Evolutionary conservation across 73 alveolate genomes (phyloP), one percentile per base, ranked within the genome.

Genomic region (Symbiodinium pilosum): DNA sequence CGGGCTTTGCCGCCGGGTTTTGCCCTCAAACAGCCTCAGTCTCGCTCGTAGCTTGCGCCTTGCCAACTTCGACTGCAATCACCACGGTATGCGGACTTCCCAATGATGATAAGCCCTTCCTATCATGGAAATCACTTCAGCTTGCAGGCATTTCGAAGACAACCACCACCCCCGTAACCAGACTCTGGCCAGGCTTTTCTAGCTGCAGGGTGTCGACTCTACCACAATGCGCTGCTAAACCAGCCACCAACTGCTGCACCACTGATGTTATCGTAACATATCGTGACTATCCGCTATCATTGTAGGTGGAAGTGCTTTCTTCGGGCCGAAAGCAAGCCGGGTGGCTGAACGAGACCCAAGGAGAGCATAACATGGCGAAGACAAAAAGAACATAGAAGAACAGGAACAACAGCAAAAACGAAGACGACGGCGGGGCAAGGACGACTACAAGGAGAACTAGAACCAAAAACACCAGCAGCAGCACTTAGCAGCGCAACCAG

Each of bases 1-100:
- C 81, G 81, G 81, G 34, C 81, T 64, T 64, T 64, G 81, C 81
- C 81, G 30, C 81, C 59, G 14, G 21, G 14, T 47, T 9, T 9
- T 9, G 59, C 59, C 21, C 59, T 47, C 21, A 20, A 64, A 54
- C 73, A 54, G 73, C 73, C 30, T 64, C 41, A 64, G 30, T 64
- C 81, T 24, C 81, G 81, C 81, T 64, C 81, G 81, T 64, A 64
- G 81, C 81, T 64, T 64, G 81, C 81, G 30, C 81, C 73, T 54
- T 26, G 32, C 73, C 73, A 18, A 54, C 20, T n/a, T 54, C 73
- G 71, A 5, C 71, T 4, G 26, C 16, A 54, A 54, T 51, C 16
- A 11, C 28, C 68, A 51, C 71, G n/a, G 7, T 30, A 54, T 7
- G 2, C 26, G 73, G 12, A 16, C 73, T 54, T 16, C 68, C 2